These are phyloP conservation scores for Leucaena leucocephala DNA, from an alignment of 306 rosid species.

Conservation along the genomic window DNA sequence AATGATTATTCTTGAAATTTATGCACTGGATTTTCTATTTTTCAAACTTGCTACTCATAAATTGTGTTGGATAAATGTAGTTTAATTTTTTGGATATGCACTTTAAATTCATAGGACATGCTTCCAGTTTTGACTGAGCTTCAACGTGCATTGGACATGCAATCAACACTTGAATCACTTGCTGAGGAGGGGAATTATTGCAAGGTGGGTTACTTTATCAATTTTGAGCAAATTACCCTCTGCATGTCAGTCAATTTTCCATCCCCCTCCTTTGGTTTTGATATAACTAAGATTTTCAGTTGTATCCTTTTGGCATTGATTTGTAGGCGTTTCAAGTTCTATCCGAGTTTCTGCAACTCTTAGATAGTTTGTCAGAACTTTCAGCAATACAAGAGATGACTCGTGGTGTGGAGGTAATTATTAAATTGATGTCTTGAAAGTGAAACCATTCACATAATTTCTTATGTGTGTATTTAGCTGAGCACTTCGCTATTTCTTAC, in stretches of 20 bases:
- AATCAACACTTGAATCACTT: conserved; percentile 81
- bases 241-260: conserved; percentile 4
- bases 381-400: conserved; percentile 95
- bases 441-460: conserved; percentile 30
- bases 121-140: conserved; percentile 87
- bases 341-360: conserved; percentile 90
- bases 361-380: conserved; percentile 88
- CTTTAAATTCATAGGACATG: conserved; percentile 62
- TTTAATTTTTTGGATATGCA: conserved; percentile 23
- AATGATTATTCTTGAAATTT: conserved; percentile 26
- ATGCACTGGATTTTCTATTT: conserved; percentile 26
- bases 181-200: conserved; percentile 92
- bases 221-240: conserved; percentile 31
- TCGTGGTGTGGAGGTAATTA: conserved; percentile 84
- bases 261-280: conserved; percentile 18
- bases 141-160: conserved; percentile 80
- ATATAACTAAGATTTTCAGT: conserved; percentile 29
- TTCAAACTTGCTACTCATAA: conserved; percentile 7
- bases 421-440: conserved; percentile 36
- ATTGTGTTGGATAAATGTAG: conserved; percentile 26
- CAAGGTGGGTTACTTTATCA: conserved; percentile 62
- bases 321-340: conserved; percentile 96
- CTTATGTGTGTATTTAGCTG: background rate
- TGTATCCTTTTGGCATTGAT: conserved; percentile 35
- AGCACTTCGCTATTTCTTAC: conserved; percentile 14